A percentile compares a stretch with the other conserved stretches of the same genome.
phyloP scores from a whole-genome alignment of 305 asterid genomes.

The Andrographis paniculata region DNA sequence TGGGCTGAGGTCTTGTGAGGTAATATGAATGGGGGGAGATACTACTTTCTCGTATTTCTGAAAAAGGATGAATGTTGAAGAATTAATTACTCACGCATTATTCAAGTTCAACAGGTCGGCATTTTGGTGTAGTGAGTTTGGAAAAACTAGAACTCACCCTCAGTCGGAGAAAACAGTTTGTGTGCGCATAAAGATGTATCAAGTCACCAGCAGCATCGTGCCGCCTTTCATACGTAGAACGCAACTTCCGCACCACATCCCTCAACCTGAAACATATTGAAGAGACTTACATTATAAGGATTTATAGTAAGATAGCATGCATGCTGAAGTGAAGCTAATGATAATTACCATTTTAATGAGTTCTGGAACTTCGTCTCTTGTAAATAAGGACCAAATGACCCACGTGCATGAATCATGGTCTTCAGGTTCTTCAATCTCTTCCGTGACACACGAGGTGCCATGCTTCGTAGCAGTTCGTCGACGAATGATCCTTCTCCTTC shows the following conservation, averaged over 20 bases:
- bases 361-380: constrained; percentile 49
- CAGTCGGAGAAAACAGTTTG: constrained; percentile 66
- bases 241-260: constrained; percentile 93
- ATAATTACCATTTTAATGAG: constrained; percentile 79
- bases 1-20: constrained; percentile 94
- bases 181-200: constrained; percentile 86
- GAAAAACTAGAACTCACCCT: constrained; percentile 42
- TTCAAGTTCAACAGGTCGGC: constrained; percentile 1
- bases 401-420: constrained; percentile 68
- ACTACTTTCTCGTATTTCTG: constrained; percentile 82
- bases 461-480: constrained; percentile 72
- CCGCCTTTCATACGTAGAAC: constrained; percentile 80
- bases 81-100: constrained; percentile 9
- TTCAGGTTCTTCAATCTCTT: constrained; percentile 52
- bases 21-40: constrained; percentile 86
- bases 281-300: not conserved
- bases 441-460: constrained; percentile 82
- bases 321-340: constrained; percentile 10
- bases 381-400: constrained; percentile 70
- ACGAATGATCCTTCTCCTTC: constrained; percentile 93
- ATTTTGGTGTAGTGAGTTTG: constrained; percentile 5
- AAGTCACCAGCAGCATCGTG: constrained; percentile 99
- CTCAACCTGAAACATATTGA: constrained; percentile 62
- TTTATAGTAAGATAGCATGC: not conserved
- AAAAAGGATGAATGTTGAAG: constrained; percentile 17